Percentiles rank a stretch among this genome's conserved stretches.
Conservation (phyloP, 2,329 filamentous ascomycete species). For the Apiospora malaysiana region DNA sequence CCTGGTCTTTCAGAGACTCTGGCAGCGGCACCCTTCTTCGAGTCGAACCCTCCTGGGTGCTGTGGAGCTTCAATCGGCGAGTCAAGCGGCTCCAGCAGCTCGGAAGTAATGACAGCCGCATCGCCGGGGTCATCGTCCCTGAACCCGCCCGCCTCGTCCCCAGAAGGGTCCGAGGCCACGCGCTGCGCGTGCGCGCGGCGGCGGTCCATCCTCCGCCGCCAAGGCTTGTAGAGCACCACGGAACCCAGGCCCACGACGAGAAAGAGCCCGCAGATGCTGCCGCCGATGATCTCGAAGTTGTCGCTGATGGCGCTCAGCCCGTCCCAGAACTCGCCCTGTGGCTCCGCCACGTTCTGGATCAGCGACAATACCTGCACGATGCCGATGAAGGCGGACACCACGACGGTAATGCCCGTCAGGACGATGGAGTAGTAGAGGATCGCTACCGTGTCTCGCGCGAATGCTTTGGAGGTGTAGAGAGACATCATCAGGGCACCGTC, state of each 20-base stretch:
- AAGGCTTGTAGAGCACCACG: slow-evolving; percentile 78
- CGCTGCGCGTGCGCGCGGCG: slow-evolving; percentile 28
- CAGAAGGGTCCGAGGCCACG: slow-evolving; percentile 27
- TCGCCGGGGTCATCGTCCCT: neutral
- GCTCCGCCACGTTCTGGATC: slow-evolving; percentile 75
- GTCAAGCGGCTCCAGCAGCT: neutral
- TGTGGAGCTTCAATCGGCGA: neutral
- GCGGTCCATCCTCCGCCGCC: slow-evolving; percentile 63
- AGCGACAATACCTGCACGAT: slow-evolving; percentile 83
- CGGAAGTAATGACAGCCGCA: neutral
- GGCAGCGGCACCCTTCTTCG: neutral
- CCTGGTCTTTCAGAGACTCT: slow-evolving; percentile 3
- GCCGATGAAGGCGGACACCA: slow-evolving; percentile 86
- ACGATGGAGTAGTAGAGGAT: slow-evolving; percentile 95
- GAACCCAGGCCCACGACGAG: slow-evolving; percentile 77
- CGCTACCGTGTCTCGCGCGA: slow-evolving; percentile 82
- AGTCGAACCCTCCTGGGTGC: neutral
- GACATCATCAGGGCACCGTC: slow-evolving; percentile 96
- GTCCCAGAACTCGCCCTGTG: slow-evolving; percentile 85
- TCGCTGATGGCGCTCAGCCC: slow-evolving; percentile 79
- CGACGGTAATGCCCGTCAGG: slow-evolving; percentile 80
- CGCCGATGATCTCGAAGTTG: slow-evolving; percentile 85
- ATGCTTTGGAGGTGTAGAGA: slow-evolving; percentile 81
- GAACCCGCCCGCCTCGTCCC: slow-evolving; percentile 14
- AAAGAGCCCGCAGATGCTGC: slow-evolving; percentile 84